A percentile compares a stretch with the other conserved stretches of the same genome.
These are phyloP conservation scores for Dimocarpus longan DNA, from an alignment of 345 rosid genomes.

Conservation along the genomic window DNA sequence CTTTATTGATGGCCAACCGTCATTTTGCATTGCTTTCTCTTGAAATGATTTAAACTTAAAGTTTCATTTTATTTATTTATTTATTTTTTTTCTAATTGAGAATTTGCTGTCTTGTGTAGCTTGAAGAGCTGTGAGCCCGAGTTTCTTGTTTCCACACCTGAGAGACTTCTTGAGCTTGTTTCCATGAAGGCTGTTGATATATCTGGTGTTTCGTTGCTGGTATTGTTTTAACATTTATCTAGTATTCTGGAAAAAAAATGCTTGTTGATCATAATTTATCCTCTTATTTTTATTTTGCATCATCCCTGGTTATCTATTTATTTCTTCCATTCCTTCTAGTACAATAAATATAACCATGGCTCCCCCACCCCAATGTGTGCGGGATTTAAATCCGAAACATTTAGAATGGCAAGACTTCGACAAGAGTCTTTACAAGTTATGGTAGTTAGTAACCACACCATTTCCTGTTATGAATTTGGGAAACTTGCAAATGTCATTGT, in stretches of 20 bases:
- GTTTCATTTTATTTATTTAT: neutral
- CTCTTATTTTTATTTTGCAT: neutral
- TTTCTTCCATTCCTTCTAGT: neutral
- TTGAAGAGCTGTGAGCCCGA: constrained; percentile 88
- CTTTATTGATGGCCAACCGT: neutral
- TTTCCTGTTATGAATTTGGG: neutral
- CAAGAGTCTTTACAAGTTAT: neutral
- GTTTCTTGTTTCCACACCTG: constrained; percentile 85
- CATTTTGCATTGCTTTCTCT: neutral
- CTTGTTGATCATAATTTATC: neutral
- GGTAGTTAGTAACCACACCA: neutral
- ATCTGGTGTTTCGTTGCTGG: constrained; percentile 79
- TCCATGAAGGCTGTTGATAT: constrained; percentile 67
- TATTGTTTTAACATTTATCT: constrained; percentile 29
- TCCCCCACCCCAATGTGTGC: neutral
- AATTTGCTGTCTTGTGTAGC: constrained; percentile 35
- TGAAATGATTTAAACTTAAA: constrained; percentile 3
- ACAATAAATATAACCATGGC: neutral
- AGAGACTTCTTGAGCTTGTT: constrained; percentile 83
- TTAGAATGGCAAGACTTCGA: too few species aligned
- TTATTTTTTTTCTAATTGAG: neutral
- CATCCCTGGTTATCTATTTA: neutral
- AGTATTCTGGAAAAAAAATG: neutral
- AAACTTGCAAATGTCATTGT: neutral
- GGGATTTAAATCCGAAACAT: neutral